Conservation (phyloP, 148 eudicot species). For the Rhododendron vialii region DNA sequence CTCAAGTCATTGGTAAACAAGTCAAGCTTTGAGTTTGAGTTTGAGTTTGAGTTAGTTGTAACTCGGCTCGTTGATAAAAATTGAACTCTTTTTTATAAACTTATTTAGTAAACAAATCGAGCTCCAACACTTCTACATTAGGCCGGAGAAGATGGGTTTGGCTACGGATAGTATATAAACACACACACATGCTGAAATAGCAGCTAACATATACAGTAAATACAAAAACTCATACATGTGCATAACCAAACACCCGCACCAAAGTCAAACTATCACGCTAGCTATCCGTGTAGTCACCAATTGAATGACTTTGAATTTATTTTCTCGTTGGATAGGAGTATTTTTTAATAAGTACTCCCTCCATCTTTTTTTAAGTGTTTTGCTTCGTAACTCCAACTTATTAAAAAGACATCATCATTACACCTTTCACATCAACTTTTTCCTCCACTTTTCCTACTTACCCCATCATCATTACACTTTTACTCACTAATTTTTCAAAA, state of each 20-base stretch:
- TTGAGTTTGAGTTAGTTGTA: no score
- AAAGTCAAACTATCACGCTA: slow-evolving; percentile 5
- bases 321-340: neutral
- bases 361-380: no score
- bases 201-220: neutral
- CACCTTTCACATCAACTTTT: no score
- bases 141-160: neutral
- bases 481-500: no score
- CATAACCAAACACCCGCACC: neutral
- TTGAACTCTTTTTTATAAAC: neutral
- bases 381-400: no score
- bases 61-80: no score
- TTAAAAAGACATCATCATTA: no score
- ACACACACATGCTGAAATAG: neutral
- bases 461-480: no score
- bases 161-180: neutral
- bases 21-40: neutral
- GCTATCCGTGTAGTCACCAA: neutral
- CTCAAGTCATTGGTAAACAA: neutral
- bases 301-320: neutral
- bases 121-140: neutral
- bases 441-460: no score
- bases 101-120: neutral
- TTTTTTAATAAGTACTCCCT: neutral
- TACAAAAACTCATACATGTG: neutral